Base-by-base conservation (phyloP, 2,329 filamentous ascomycete species). In the Aureobasidium sp. region DNA sequence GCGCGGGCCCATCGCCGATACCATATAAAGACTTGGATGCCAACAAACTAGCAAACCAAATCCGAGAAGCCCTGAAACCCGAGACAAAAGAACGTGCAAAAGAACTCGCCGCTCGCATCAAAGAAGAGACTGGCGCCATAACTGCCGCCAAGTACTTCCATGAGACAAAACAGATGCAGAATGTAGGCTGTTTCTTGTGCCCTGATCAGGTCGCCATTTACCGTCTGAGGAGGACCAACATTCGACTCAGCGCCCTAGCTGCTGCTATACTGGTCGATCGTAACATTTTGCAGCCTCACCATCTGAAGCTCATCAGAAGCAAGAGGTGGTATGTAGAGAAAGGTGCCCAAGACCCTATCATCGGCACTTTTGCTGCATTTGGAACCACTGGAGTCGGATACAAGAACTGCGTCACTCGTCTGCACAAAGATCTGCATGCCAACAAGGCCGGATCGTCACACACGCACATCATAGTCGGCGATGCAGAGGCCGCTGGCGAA, bases 201-300 rank as follows among this genome's bases (percentile, higher is more conserved):
- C 85, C 86, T 0, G 77, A 77, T 51, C 76, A 80, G 37, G 77
- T 79, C 1, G 88, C 88, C 0, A 80, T 83, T 0, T 93, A 87
- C 86, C 77, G 82, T 35, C 72, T 90, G 2, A 80, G 79, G 58
- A 75, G 80, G 35, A 85, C 81, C 0, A 72, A 83, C 53, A 74
- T 84, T 22, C 75, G 74, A 1, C 69, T 93, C 10, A 88, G 85
- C 61, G 74, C 85, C 0, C 73, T 91, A 41, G 86, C 85, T 10
- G 85, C 85, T 7, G 34, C 12, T 6, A 39, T 51, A 7, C 38
- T 55, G 8, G 19, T 54, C n/a, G 32, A 39, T 4, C 19, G 30
- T 25, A 35, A 35, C 12, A 48, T 25, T 4, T n/a, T 54, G 1
- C 35, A 41, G 3, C 41, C 52, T 25, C 41, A 49, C 3, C 52